Base-by-base conservation (phyloP, 108 stramenopile genomes). In the Skeletonema grethae region DNA sequence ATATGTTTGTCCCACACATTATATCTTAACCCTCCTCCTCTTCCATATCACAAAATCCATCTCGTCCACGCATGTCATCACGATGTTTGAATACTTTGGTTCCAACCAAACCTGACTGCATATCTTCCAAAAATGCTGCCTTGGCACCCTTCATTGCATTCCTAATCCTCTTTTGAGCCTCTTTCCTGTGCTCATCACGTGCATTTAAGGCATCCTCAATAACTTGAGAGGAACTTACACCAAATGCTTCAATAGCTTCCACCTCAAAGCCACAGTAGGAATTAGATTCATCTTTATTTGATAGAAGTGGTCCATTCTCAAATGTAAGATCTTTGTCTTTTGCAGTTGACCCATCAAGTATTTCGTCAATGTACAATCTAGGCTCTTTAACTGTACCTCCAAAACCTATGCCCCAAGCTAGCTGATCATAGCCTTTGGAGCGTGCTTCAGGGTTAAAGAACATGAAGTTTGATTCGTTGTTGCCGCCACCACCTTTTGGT, bases 341-440 rank as follows among this genome's bases (percentile, higher is more conserved):
- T 20, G 93, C 93, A n/a, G 58, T 50, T 63, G 87, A 88, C 39
- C 78, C 76, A 57, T 94, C 92, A 59, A 90, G 85, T 0, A 78
- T 50, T 79, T 94, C 90, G 34, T 90, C 73, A 20, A 94, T 77
- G 64, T 85, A 94, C 22, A 94, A 67, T 55, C 93, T 80, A 31
- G 93, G 93, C 59, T 82, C 50, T 4, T 86, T 71, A 7, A 67
- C 64, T 20, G 86, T 90, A 16, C 93, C 93, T 30, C 93, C 93
- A 76, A 94, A 94, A 13, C 93, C 93, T 50, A 94, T 88, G n/a
- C 93, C 93, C 67, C 91, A 88, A 10, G 90, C 86, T 62, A 88
- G 85, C 41, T 81, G 81, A 63, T 95, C 93, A 70, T 89, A 95
- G 29, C 93, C 93, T 39, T 84, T 77, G 24, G 81, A 83, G 13